Evolutionary conservation across 129 eudicot genomes (phyloP), one percentile per base, ranked within the genome.

Genomic region (Artemisia argyi): DNA sequence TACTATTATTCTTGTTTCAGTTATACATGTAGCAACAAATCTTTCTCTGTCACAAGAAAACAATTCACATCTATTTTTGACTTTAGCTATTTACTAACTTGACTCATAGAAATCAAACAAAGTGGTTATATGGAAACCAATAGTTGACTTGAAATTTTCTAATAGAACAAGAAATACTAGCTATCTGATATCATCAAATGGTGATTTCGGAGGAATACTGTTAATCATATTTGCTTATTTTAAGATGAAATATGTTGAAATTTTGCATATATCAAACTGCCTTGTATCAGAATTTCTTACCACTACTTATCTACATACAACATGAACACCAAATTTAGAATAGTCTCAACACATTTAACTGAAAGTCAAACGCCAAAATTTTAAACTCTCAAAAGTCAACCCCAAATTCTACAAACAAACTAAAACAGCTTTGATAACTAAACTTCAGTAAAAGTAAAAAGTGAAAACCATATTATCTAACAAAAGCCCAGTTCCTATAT

Each of bases 351-450:
- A 8, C 8, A 20, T 18, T 20, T 64, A 77, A 22, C 35, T 3
- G 69, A 77, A 60, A 69, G 71, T 69, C 81, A 77, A 77, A 77
- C 19, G 65, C 64, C 64, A 42, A 30, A 69, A 26, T 4, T 26
- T 60, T 13, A 51, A 61, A 61, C 7, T 64, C 53, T 28, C 35
- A 61, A 68, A 74, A 7, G 65, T 60, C 39, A 50, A 68, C 57
- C 35, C 42, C 68, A 12, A 68, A 61, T 49, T 52, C 11, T 14
- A 61, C 3, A 30, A 32, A 50, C 11, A 73, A 32, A 15, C 17
- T 50, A 51, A 7, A 52, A 63, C 50, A 11, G 35, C 15, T 52
- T 12, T 19, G 10, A 3, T 16, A 65, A 68, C 12, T 51, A 61
- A 30, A 67, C 10, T 49, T 5, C 13, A 42, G 55, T 54, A 3